These are phyloP conservation scores for Pseudocercospora macadamiae DNA, from an alignment of 2,329 filamentous ascomycete genomes.

Conservation along the genomic window DNA sequence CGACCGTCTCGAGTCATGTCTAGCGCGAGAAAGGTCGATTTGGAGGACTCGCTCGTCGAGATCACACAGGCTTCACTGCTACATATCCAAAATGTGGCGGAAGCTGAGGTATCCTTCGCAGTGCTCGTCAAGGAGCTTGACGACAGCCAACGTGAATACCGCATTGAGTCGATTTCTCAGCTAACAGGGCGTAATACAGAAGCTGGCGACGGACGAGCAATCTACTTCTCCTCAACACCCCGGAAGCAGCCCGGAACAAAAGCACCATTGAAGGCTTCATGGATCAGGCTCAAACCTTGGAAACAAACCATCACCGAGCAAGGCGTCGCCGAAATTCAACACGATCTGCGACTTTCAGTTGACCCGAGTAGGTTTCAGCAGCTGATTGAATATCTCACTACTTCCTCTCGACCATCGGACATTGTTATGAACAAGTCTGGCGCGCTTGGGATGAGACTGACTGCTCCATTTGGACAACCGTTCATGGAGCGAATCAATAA, in stretches of 20 bases:
- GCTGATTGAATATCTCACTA: constrained; percentile 41
- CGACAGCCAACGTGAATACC: constrained; percentile 26
- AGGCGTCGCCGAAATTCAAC: constrained; percentile 33
- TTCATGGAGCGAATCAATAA: constrained; percentile 62
- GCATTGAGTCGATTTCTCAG: constrained; percentile 22
- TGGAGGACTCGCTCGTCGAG: background rate
- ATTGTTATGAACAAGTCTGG: constrained; percentile 66
- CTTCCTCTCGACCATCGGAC: constrained; percentile 55
- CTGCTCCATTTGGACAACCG: constrained; percentile 61
- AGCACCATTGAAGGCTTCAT: constrained; percentile 9
- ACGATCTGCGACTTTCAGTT: constrained; percentile 46
- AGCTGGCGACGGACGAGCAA: constrained; percentile 3
- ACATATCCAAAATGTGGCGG: constrained; percentile 44
- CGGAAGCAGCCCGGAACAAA: background rate
- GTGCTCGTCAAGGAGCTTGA: constrained; percentile 32
- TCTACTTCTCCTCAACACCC: constrained; percentile 12
- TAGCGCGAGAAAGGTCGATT: constrained; percentile 20
- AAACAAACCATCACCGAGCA: constrained; percentile 8
- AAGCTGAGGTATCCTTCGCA: constrained; percentile 38
- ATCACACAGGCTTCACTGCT: constrained; percentile 26
- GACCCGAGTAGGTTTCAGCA: constrained; percentile 37
- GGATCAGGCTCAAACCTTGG: constrained; percentile 19
- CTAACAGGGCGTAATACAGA: constrained; percentile 9
- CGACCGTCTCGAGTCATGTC: constrained; percentile 22
- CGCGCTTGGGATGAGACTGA: constrained; percentile 65